These are phyloP conservation scores for Narthecium ossifragum DNA, from an alignment of 106 monocot species.

Conservation along the genomic window DNA sequence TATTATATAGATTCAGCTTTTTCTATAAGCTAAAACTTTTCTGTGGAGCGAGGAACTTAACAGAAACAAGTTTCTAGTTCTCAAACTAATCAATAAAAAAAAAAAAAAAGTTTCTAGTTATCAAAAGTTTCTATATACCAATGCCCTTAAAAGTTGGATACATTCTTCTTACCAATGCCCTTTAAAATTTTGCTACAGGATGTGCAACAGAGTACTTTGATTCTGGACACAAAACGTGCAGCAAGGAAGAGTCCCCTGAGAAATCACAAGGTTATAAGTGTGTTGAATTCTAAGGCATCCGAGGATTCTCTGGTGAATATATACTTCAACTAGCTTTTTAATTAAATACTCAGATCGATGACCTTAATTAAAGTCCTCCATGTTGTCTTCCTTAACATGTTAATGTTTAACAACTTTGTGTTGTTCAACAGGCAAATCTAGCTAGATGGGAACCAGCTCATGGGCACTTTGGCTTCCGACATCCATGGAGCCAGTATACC, in stretches of 20 bases:
- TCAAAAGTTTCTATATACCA: too few species aligned
- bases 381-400: too few species aligned
- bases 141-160: too few species aligned
- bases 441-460: conserved; percentile 52
- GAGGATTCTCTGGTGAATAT: conserved; percentile 43
- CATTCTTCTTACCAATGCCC: too few species aligned
- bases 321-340: not conserved
- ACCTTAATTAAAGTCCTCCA: too few species aligned
- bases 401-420: not conserved
- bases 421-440: conserved; percentile 23
- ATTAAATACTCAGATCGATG: too few species aligned
- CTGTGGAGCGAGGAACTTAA: too few species aligned
- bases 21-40: too few species aligned
- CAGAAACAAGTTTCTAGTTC: too few species aligned
- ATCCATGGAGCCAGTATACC: conserved; percentile 43
- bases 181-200: conserved; percentile 29
- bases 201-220: conserved; percentile 37
- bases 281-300: conserved; percentile 53
- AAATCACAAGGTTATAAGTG: conserved; percentile 44
- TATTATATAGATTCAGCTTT: too few species aligned
- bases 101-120: too few species aligned
- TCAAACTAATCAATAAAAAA: too few species aligned
- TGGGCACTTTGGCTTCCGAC: conserved; percentile 28
- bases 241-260: not conserved
- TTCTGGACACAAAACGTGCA: not conserved